Base-by-base conservation (phyloP, 2,329 filamentous ascomycete genomes). In the Lasiodiplodia gonubiensis region DNA sequence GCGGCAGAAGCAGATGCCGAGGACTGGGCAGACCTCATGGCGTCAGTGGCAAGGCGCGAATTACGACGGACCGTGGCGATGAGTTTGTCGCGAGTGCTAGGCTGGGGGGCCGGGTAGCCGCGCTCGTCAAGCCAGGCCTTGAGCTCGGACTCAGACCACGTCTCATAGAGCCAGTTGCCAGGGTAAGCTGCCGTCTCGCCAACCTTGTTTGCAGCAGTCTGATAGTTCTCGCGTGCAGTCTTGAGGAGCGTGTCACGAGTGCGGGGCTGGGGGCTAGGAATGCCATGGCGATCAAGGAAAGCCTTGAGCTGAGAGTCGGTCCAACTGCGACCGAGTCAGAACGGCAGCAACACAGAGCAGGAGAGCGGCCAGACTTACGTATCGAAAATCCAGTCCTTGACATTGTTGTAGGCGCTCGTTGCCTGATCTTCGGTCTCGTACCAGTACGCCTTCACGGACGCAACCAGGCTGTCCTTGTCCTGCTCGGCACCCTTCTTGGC, bases 321-420 rank as follows among this genome's bases (percentile, higher is more conserved):
- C 92, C 94, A 97, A 68, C 92, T 95, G 70, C 10, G 53, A 14
- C 18, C 21, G 65, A 63, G 73, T 86, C 75, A 86, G 80, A 70
- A 64, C 65, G 3, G 25, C 30, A 30, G 37, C 49, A 63, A n/a
- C 18, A n/a, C 10, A 18, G 52, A 37, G 52, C 23, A 53, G 27
- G 12, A 25, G 16, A 16, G 6, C 1, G 5, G 49, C 14, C 14
- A 27, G 48, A 68, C 73, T 64, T 80, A 92, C 89, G 83, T 86
- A 77, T 98, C 93, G 75, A 98, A 90, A 72, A 98, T 91, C 95
- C 95, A 98, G 74, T 94, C 90, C 80, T 91, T 92, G 57, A 92
- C 88, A 72, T 83, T 90, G 60, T 82, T 78, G 81, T 92, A 94
- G 27, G 91, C 89, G 54, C 90, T 84, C 69, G 91, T 87, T 48